Conservation (phyloP, 108 stramenopile genomes). For the Epipyxis sp. region DNA sequence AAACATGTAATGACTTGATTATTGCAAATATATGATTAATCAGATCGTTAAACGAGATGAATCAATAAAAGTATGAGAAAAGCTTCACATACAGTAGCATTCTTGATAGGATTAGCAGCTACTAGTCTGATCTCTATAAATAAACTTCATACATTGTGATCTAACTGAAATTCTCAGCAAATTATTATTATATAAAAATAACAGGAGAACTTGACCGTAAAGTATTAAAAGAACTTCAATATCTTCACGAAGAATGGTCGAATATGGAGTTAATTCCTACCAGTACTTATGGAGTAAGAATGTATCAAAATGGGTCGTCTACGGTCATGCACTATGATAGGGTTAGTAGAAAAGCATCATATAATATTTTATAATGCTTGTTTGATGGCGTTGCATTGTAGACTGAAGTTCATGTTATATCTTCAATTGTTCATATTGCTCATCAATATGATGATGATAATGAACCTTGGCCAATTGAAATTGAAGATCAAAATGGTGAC, state of each 20-base stretch:
- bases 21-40: no score
- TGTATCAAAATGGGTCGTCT: conserved; percentile 26
- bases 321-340: conserved; percentile 31
- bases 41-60: no score
- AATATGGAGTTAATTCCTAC: conserved; percentile 11
- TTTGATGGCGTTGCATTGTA: neutral
- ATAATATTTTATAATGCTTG: no score
- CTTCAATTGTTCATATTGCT: conserved; percentile 22
- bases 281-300: conserved; percentile 22
- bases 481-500: conserved; percentile 34
- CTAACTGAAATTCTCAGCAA: no score
- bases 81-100: no score
- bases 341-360: no score
- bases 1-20: no score
- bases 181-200: no score
- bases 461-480: conserved; percentile 35
- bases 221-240: neutral
- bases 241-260: conserved; percentile 22
- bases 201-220: neutral
- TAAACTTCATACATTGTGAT: no score
- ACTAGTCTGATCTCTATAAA: no score
- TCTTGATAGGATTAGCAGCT: no score
- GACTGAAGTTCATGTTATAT: conserved; percentile 24
- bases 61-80: no score
- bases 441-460: neutral